Evolutionary conservation across 73 alveolate genomes (phyloP), one percentile per base, ranked within the genome.

Genomic region (Breviolum minutum): DNA sequence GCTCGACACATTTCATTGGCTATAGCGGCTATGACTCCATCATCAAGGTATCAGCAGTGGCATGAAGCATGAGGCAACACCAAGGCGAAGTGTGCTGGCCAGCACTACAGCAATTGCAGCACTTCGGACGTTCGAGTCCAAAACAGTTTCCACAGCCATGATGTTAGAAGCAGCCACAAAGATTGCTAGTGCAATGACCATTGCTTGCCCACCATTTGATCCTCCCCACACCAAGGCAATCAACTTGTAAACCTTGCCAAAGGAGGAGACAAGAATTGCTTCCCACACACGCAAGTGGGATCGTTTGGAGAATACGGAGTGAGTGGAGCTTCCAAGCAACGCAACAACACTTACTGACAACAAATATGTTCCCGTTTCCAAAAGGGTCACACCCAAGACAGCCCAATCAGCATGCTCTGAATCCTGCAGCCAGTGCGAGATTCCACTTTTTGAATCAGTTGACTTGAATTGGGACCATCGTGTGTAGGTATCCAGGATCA

Each of bases 401-500:
- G 95, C 86, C 95, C 95, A 89, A 70, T 89, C 95, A 9, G 73
- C 69, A 40, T 48, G 95, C 3, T 63, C 63, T 83, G 54, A 40
- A 40, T 32, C 32, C n/a, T 17, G 29, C 0, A 86, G 63, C 94
- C 94, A 62, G 79, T 27, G 24, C 13, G 76, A 61, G 77, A 54
- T 24, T 26, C 8, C 26, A 27, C 64, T n/a, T 61, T 61, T 83
- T 14, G 61, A 7, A 14, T 14, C 94, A 13, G 94, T 27, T 14
- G 77, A 61, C 80, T 62, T 62, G 64, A 86, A 24, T 48, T 29
- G 70, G 63, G 79, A 61, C 94, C 94, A 86, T 24, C 98, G 62
- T 14, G 89, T 30, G 40, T 92, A 81, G 19, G 98, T 68, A 17
- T 92, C 98, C 86, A 92, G 84, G 30, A 92, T 62, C 30, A 92